A percentile compares a stretch with the other conserved stretches of the same genome.
phyloP scores from a whole-genome alignment of 768 basidiomycete genomes.

The Podaxis sp. region DNA sequence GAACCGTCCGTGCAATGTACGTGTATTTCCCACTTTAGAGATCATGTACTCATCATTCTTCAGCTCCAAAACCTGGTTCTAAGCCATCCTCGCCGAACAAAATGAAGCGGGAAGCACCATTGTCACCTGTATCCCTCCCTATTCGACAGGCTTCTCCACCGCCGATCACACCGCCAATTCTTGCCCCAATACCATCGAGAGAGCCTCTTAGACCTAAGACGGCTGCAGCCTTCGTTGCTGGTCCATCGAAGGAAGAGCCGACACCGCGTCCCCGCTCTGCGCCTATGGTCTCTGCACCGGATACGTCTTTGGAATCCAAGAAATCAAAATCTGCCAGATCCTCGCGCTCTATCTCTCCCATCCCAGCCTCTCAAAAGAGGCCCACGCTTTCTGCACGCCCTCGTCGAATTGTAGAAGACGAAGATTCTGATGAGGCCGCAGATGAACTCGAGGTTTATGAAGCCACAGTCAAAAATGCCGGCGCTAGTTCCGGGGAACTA shows the following conservation, averaged over 20 bases:
- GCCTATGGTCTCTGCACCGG: not conserved
- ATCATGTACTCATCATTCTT: not conserved
- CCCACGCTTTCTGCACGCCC: not conserved
- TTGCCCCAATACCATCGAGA: not conserved
- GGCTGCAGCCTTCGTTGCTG: not conserved
- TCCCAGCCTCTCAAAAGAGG: no score
- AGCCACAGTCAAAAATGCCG: not conserved
- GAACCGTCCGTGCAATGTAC: not conserved
- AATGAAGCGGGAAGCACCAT: not conserved
- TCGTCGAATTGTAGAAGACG: no score
- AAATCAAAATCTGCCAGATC: not conserved
- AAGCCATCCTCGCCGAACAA: not conserved
- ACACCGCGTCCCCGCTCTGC: slow-evolving; percentile 4
- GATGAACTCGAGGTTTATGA: slow-evolving; percentile 5
- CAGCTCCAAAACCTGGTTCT: not conserved
- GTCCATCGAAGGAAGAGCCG: not conserved
- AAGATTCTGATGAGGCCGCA: not conserved
- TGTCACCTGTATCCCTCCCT: not conserved
- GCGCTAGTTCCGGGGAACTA: not conserved
- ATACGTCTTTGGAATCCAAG: not conserved
- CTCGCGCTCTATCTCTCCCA: not conserved
- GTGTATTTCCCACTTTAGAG: not conserved
- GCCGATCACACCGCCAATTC: not conserved
- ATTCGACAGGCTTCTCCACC: not conserved
- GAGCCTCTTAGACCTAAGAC: not conserved